Conservation (phyloP, 768 basidiomycete genomes). For the Mycena alexandri region DNA sequence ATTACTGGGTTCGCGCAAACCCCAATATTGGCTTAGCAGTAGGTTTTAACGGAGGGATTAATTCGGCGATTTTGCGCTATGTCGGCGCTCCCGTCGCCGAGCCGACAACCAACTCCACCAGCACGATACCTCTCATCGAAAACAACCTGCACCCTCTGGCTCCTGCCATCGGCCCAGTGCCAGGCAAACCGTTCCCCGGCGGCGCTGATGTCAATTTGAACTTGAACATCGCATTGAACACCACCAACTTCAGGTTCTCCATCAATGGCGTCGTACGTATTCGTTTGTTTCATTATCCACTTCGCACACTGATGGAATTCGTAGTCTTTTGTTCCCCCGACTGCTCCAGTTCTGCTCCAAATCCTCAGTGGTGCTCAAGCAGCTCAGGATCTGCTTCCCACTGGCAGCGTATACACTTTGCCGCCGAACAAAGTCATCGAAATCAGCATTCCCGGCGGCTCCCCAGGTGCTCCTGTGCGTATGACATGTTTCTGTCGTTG, state of each 20-base stretch:
- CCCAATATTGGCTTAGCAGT: slow-evolving; percentile 42
- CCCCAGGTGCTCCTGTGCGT: slow-evolving; percentile 48
- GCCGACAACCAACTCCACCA: slow-evolving; percentile 45
- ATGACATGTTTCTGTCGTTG: neutral
- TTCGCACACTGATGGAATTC: neutral
- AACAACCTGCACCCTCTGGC: slow-evolving; percentile 51
- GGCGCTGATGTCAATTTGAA: slow-evolving; percentile 57
- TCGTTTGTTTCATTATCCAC: slow-evolving; percentile 56
- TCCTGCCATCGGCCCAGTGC: slow-evolving; percentile 45
- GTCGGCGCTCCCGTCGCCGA: slow-evolving; percentile 44
- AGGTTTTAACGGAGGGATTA: slow-evolving; percentile 47
- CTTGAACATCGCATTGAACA: slow-evolving; percentile 48
- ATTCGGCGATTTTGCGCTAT: slow-evolving; percentile 59
- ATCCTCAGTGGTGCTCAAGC: slow-evolving; percentile 58
- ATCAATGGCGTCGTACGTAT: slow-evolving; percentile 48
- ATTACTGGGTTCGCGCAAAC: slow-evolving; percentile 59
- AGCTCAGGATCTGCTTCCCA: slow-evolving; percentile 54
- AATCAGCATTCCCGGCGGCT: slow-evolving; percentile 56
- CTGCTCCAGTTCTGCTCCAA: slow-evolving; percentile 62
- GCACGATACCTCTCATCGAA: slow-evolving; percentile 41
- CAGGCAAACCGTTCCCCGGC: slow-evolving; percentile 48
- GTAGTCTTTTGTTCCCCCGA: slow-evolving; percentile 49
- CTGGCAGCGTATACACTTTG: slow-evolving; percentile 57
- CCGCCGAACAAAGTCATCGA: slow-evolving; percentile 63
- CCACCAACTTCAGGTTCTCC: slow-evolving; percentile 36